Conservation (phyloP, 768 basidiomycete genomes). For the Trichaptum fuscoviolaceum region DNA sequence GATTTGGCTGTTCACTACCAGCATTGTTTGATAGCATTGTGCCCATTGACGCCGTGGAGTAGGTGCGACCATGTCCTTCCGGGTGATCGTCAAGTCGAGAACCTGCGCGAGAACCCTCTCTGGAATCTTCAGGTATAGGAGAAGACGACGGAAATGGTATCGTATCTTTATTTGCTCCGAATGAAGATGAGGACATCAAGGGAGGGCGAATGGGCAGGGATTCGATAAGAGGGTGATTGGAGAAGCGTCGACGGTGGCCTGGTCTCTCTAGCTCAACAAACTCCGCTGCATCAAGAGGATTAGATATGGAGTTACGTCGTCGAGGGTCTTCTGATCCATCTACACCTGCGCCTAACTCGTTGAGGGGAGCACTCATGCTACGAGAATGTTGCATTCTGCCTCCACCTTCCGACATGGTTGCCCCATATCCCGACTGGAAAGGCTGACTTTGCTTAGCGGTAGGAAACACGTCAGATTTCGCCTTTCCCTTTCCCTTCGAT, state of each 20-base stretch:
- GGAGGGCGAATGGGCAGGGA: slow-evolving; percentile 30
- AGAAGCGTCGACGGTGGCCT: slow-evolving; percentile 44
- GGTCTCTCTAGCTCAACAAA: slow-evolving; percentile 36
- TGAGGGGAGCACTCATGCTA: slow-evolving; percentile 61
- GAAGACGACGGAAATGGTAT: slow-evolving; percentile 60
- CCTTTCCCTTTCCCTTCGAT: slow-evolving; percentile 30
- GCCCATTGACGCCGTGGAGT: slow-evolving; percentile 45
- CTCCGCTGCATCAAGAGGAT: slow-evolving; percentile 48
- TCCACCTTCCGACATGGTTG: slow-evolving; percentile 5
- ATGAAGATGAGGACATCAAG: slow-evolving; percentile 17
- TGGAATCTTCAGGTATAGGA: slow-evolving; percentile 34
- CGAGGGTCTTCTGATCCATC: slow-evolving; percentile 41
- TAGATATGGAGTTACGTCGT: slow-evolving; percentile 47
- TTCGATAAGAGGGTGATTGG: slow-evolving; percentile 44
- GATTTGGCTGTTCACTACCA: slow-evolving; percentile 47
- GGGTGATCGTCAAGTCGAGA: slow-evolving; percentile 24
- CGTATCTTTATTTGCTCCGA: slow-evolving; percentile 32
- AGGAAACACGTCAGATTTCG: slow-evolving; percentile 35
- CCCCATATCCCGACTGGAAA: slow-evolving; percentile 2
- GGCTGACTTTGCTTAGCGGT: slow-evolving; percentile 36
- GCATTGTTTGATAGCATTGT: slow-evolving; percentile 37
- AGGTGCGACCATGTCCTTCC: slow-evolving; percentile 35
- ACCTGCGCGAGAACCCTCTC: slow-evolving; percentile 29
- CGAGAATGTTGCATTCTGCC: slow-evolving; percentile 27
- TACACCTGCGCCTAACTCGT: slow-evolving; percentile 36